A percentile compares a stretch with the other conserved stretches of the same genome.
Conservation (phyloP, 208 protist genomes). For the Tetramitus jugosus region DNA sequence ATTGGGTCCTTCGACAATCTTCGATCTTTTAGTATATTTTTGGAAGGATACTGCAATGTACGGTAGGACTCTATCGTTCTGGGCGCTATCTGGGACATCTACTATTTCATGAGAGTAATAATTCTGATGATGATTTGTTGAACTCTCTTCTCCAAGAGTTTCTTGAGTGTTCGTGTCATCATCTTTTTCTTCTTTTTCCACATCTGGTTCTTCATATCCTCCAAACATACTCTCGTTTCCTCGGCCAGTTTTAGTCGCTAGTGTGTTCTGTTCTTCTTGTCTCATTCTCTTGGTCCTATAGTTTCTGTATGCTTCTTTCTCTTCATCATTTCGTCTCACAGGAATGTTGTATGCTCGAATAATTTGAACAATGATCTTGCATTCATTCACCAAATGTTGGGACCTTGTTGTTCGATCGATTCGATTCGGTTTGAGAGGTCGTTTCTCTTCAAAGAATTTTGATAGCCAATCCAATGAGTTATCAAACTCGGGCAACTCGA, state of each 20-base stretch:
- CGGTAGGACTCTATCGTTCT: neutral
- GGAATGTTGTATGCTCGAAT: constrained; percentile 3
- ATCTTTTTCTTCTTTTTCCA: neutral
- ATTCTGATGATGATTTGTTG: no score
- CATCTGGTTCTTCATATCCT: neutral
- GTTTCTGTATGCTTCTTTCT: neutral
- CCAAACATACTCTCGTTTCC: neutral
- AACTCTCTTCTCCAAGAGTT: no score
- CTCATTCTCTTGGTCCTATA: neutral
- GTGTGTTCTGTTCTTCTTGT: neutral
- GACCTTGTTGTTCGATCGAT: neutral
- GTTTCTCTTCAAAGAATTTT: neutral
- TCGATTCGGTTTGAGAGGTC: neutral
- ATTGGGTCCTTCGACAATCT: constrained; percentile 17
- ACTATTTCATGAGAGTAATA: neutral
- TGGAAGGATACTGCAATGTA: constrained; percentile 26
- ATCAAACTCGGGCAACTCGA: neutral
- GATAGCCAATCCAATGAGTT: neutral
- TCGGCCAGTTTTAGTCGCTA: neutral
- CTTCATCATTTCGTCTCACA: neutral
- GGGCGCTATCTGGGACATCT: neutral
- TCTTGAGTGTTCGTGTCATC: neutral
- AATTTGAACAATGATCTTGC: constrained; percentile 12
- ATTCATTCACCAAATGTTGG: neutral
- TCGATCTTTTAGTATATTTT: constrained; percentile 1